A percentile compares a stretch with the other conserved stretches of the same genome.
phyloP scores from a whole-genome alignment of 2,329 filamentous ascomycete genomes.

The Colletotrichum sp. region DNA sequence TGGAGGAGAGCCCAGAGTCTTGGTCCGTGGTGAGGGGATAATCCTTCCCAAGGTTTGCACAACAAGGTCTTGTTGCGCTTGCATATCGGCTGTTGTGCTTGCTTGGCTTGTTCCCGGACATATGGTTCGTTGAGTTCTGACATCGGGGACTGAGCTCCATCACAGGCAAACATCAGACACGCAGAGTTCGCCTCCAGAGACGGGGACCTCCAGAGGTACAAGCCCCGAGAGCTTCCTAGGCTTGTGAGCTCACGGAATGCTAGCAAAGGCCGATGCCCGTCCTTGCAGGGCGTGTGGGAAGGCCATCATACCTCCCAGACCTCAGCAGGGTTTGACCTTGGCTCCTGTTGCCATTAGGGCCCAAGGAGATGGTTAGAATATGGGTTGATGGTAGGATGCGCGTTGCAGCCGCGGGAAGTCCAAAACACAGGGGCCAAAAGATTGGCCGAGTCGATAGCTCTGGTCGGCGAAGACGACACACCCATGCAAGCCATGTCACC shows the following conservation, averaged over 20 bases:
- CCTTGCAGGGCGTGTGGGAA: constrained; percentile 4
- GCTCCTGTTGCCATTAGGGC: neutral
- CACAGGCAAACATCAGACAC: neutral
- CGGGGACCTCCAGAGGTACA: neutral
- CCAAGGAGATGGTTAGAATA: constrained; percentile 17
- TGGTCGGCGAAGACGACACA: neutral
- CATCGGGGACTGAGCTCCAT: neutral
- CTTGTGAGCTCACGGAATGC: constrained; percentile 2
- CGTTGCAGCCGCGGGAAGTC: constrained; percentile 16
- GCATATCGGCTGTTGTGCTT: neutral
- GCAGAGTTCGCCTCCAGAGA: neutral
- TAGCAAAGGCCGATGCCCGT: constrained; percentile 17
- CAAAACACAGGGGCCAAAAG: constrained; percentile 14
- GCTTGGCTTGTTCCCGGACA: constrained; percentile 3
- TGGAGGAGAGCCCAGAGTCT: neutral
- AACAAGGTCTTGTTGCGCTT: neutral
- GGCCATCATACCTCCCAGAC: neutral
- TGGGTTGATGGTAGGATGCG: constrained; percentile 9
- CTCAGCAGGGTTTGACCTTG: constrained; percentile 17
- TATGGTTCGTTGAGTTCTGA: constrained; percentile 7
- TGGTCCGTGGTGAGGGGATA: neutral
- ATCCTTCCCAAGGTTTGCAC: neutral
- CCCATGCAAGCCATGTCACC: neutral
- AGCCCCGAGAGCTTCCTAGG: constrained; percentile 1
- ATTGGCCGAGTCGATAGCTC: constrained; percentile 2